A percentile compares a stretch with the other conserved stretches of the same genome.
phyloP scores from a whole-genome alignment of 2,329 filamentous ascomycete genomes.

The Fusarium metavorans region DNA sequence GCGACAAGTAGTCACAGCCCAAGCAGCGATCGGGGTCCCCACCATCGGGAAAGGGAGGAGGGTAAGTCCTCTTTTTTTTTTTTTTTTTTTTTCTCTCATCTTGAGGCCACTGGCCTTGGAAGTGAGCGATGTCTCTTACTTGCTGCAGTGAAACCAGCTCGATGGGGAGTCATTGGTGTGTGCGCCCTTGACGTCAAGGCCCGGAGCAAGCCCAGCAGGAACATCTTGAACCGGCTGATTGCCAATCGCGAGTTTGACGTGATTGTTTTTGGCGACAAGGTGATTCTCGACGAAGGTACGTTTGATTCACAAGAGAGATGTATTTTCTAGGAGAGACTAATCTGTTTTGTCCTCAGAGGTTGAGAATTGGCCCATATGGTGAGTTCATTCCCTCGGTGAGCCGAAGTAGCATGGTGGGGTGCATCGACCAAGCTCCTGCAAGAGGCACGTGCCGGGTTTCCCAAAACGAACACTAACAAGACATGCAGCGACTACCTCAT shows the following conservation, averaged over 20 bases:
- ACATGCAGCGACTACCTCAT: conserved; percentile 85
- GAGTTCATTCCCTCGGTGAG: conserved; percentile 54
- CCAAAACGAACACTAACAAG: conserved; percentile 36
- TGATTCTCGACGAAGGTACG: conserved; percentile 90
- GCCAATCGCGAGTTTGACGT: conserved; percentile 95
- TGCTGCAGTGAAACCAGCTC: conserved; percentile 64
- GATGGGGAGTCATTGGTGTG: conserved; percentile 83
- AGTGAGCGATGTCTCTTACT: conserved; percentile 43
- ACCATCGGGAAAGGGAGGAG: conserved; percentile 69
- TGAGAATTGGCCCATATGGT: conserved; percentile 95
- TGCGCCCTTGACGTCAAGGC: conserved; percentile 97
- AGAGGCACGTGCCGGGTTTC: conserved; percentile 43
- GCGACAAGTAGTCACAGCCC: conserved; percentile 85
- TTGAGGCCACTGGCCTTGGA: neutral
- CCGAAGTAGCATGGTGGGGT: conserved; percentile 49
- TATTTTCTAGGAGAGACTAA: conserved; percentile 23
- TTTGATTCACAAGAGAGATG: conserved; percentile 14
- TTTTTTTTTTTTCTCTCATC: neutral
- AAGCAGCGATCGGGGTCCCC: conserved; percentile 73
- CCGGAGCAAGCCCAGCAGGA: conserved; percentile 94
- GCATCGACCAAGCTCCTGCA: conserved; percentile 36
- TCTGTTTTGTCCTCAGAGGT: conserved; percentile 66
- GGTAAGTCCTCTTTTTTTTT: conserved; percentile 46
- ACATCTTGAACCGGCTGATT: conserved; percentile 93
- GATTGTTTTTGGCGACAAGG: conserved; percentile 97